Conservation (phyloP, 768 basidiomycete species). For the Myochromella boudieri region DNA sequence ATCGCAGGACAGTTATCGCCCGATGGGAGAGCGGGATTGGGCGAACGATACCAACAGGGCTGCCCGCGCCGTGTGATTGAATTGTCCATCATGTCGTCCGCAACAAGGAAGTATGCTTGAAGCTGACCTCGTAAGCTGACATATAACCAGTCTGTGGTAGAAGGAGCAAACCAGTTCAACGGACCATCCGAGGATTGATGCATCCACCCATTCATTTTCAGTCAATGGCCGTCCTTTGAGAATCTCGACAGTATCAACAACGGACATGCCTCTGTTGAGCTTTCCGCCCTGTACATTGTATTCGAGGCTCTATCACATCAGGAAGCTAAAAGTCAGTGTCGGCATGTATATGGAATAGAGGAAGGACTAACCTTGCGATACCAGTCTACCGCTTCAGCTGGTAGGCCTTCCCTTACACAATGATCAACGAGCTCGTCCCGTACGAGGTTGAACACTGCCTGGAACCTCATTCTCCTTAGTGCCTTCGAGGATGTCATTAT, state of each 20-base stretch:
- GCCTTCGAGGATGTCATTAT: slow-evolving; percentile 16
- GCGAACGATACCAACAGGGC: slow-evolving; percentile 84
- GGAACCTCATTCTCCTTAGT: slow-evolving; percentile 57
- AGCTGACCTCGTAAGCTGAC: slow-evolving; percentile 48
- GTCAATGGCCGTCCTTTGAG: slow-evolving; percentile 66
- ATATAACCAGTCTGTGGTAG: background rate
- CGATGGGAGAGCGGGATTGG: slow-evolving; percentile 10
- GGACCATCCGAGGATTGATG: slow-evolving; percentile 91
- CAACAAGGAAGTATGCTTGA: slow-evolving; percentile 95
- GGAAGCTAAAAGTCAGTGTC: background rate
- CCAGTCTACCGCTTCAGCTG: slow-evolving; percentile 81
- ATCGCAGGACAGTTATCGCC: slow-evolving; percentile 37
- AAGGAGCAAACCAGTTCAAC: slow-evolving; percentile 76
- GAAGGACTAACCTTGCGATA: slow-evolving; percentile 64
- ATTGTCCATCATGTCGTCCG: slow-evolving; percentile 97
- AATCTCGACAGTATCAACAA: slow-evolving; percentile 90
- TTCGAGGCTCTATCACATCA: slow-evolving; percentile 63
- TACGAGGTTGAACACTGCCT: slow-evolving; percentile 66
- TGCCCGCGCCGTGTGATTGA: slow-evolving; percentile 92
- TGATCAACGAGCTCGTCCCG: slow-evolving; percentile 75
- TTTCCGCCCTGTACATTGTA: slow-evolving; percentile 96
- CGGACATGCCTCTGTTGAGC: slow-evolving; percentile 92
- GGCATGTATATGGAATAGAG: background rate
- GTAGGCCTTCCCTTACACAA: slow-evolving; percentile 71
- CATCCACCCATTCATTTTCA: slow-evolving; percentile 85